Evolutionary conservation across 768 basidiomycete genomes (phyloP), one percentile per base, ranked within the genome.

Genomic region (Dioszegia hungarica): DNA sequence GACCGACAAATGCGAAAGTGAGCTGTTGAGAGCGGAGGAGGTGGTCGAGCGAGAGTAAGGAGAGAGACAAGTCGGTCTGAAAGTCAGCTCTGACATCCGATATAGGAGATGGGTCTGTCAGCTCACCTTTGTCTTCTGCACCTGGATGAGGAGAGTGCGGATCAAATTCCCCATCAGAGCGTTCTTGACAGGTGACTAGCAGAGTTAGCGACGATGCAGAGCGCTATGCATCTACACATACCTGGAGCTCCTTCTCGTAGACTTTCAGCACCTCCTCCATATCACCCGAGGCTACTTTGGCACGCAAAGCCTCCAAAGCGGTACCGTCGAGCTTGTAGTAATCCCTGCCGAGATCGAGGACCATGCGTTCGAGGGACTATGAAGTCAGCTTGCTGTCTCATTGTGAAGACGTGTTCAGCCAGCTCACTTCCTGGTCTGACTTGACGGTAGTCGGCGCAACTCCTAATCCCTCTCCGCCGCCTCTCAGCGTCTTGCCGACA

Each of bases 1-100:
- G 87, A 62, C 93, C 93, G 58, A 97, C 91, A 68, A 97, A 97
- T 5, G 89, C 94, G 67, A 99, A 99, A 1, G 91, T 95, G 40
- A 95, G 80, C 71, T 94, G 90, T 77, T 95, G 92, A 1, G 90
- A 93, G 63, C 87, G 90, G 61, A 98, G 84, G 53, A 98, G 79
- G 69, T 87, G 90, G 75, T 97, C 94, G 63, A 98, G 92, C 5
- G 93, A 93, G 9, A 85, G 80, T 38, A 97, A 79, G 0, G 92
- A 87, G 75, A 93, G 85, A 61, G 93, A 89, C 51, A 95, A 84
- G 75, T 97, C 94, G 57, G 93, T 90, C 89, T 91, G 34, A 25
- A 47, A 9, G 34, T 20, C 56, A 53, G 48, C 56, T 9, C 6
- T 20, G 50, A 9, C 29, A 41, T 12, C n/a, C 29, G 29, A 34